Percentiles rank a stretch among this genome's conserved stretches.
These are phyloP conservation scores for Limnanthes douglasii DNA, from an alignment of 345 rosid genomes.

Conservation along the genomic window DNA sequence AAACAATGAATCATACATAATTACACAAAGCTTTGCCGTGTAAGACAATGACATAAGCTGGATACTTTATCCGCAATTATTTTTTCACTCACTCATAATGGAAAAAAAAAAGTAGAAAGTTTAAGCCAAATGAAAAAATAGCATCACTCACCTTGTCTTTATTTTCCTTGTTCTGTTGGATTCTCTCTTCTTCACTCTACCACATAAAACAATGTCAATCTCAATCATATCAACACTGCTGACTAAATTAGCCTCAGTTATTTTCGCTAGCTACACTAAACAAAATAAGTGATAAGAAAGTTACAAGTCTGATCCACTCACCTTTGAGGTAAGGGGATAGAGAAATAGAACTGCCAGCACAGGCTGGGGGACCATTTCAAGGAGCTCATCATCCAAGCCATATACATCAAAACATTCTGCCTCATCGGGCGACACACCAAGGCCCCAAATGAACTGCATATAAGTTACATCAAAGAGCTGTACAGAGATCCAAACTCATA, in stretches of 20 bases:
- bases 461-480: too few species aligned
- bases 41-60: background rate
- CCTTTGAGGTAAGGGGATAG: constrained; percentile 70
- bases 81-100: background rate
- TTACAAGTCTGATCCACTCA: constrained; percentile 8
- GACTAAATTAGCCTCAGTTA: too few species aligned
- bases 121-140: background rate
- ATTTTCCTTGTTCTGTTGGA: constrained; percentile 44
- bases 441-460: constrained; percentile 81
- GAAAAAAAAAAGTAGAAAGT: background rate
- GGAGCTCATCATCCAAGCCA: constrained; percentile 77
- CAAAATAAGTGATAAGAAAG: too few species aligned
- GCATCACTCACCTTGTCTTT: constrained; percentile 25
- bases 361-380: constrained; percentile 83
- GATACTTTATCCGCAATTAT: background rate
- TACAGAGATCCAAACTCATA: too few species aligned
- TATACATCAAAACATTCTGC: constrained; percentile 84
- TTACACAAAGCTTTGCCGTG: too few species aligned
- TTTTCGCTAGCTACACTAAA: too few species aligned
- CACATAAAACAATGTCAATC: background rate
- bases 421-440: constrained; percentile 50
- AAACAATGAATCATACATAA: too few species aligned
- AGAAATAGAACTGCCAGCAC: constrained; percentile 90
- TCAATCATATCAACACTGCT: too few species aligned
- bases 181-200: constrained; percentile 74